Evolutionary conservation across 2,329 filamentous ascomycete species (phyloP).

Genomic region (Aspergillus flavus): DNA sequence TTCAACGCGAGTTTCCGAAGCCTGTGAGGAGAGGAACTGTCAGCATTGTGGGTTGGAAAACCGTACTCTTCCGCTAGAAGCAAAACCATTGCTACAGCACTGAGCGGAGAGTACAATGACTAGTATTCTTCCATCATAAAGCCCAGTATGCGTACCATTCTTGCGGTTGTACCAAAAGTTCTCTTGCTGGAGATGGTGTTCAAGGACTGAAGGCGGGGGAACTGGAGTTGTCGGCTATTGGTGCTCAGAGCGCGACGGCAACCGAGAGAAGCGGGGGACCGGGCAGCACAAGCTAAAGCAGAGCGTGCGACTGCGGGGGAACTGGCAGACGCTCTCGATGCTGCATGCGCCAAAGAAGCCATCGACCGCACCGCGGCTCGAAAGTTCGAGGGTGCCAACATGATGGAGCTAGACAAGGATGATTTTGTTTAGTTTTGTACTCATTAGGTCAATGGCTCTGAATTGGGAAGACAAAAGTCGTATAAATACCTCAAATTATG

Average conservation of each 20-base stretch:
- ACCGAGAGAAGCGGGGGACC: conserved; percentile 32
- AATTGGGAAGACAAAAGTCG: not conserved
- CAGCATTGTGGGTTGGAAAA: conserved; percentile 5
- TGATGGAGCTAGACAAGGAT: conserved; percentile 24
- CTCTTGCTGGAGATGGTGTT: conserved; percentile 34
- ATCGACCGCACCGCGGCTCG: conserved; percentile 43
- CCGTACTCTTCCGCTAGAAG: not conserved
- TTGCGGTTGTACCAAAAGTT: conserved; percentile 41
- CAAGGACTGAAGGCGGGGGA: conserved; percentile 40
- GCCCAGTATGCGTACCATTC: conserved; percentile 36
- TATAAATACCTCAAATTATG: not conserved
- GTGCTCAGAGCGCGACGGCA: conserved; percentile 33
- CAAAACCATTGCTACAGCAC: not conserved
- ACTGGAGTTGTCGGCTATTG: conserved; percentile 33
- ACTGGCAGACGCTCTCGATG: conserved; percentile 26
- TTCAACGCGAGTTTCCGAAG: conserved; percentile 71
- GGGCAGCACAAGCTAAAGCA: conserved; percentile 31
- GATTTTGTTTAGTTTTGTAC: conserved; percentile 8
- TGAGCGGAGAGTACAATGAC: not conserved
- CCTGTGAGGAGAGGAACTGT: conserved; percentile 27
- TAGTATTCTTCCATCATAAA: not conserved
- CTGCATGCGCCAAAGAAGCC: conserved; percentile 40
- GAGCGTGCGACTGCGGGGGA: conserved; percentile 38
- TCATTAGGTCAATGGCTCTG: conserved; percentile 2
- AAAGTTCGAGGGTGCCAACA: conserved; percentile 36